These are phyloP conservation scores for Zygnema cylindricum DNA, from an alignment of 139 green algal species.

Conservation along the genomic window DNA sequence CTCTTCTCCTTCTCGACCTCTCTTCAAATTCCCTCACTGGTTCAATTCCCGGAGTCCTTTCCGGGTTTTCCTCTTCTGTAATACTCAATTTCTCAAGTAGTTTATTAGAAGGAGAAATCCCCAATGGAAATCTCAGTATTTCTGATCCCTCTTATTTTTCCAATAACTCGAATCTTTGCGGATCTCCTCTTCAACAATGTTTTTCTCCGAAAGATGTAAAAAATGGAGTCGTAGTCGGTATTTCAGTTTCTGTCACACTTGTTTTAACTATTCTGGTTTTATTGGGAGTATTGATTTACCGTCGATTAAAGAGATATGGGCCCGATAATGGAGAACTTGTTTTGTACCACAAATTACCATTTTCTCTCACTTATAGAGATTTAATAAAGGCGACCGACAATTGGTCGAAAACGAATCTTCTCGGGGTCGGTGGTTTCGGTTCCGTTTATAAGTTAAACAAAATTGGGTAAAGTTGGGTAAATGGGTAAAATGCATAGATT, in stretches of 20 bases:
- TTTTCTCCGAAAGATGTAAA: neutral
- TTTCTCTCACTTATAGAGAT: neutral
- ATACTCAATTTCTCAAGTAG: conserved; percentile 10
- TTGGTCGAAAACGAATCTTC: neutral
- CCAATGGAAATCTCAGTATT: neutral
- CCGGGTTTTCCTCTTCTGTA: neutral
- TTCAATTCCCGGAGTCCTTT: neutral
- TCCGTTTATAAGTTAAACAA: neutral
- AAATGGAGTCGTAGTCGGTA: neutral
- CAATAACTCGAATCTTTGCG: neutral
- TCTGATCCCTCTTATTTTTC: neutral
- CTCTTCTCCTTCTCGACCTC: neutral
- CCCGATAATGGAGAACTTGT: neutral
- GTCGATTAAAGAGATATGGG: neutral
- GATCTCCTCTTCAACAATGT: neutral
- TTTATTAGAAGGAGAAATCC: neutral
- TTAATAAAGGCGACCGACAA: neutral
- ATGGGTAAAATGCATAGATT: too few species aligned
- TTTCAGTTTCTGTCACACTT: neutral
- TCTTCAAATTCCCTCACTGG: conserved; percentile 18
- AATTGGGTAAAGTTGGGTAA: too few species aligned
- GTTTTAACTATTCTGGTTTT: neutral
- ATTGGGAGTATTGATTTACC: neutral
- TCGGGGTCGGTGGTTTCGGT: neutral
- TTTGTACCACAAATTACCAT: neutral